phyloP scores from a whole-genome alignment of 768 basidiomycete genomes.

The Scleroderma citrinum region DNA sequence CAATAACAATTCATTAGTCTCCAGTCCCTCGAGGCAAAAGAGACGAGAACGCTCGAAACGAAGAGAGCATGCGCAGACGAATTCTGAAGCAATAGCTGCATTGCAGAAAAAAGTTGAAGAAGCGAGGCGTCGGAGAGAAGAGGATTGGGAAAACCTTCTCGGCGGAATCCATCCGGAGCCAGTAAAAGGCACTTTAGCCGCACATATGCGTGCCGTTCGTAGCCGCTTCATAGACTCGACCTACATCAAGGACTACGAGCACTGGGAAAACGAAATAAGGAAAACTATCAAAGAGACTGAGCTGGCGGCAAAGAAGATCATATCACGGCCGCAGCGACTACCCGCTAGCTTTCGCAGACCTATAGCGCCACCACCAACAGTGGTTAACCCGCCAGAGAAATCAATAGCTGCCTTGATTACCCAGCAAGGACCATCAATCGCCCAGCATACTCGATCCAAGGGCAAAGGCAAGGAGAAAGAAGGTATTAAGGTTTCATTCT shows the following conservation, averaged over 20 bases:
- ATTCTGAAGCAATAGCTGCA: constrained; percentile 42
- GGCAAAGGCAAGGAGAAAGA: constrained; percentile 28
- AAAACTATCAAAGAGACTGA: constrained; percentile 52
- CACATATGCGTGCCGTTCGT: constrained; percentile 51
- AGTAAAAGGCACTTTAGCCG: constrained; percentile 39
- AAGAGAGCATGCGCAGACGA: constrained; percentile 28
- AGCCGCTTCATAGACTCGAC: constrained; percentile 54
- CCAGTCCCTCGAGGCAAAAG: background rate
- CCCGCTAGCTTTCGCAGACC: background rate
- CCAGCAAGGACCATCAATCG: constrained; percentile 43
- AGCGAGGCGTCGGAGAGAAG: constrained; percentile 50
- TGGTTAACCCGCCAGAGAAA: constrained; percentile 43
- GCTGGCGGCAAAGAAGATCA: constrained; percentile 40
- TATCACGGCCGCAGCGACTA: constrained; percentile 29
- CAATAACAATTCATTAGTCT: constrained; percentile 5
- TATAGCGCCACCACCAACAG: constrained; percentile 33
- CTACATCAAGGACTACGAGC: constrained; percentile 40
- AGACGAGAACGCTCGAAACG: constrained; percentile 2
- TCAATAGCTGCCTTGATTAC: constrained; percentile 46
- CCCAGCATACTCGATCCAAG: constrained; percentile 28
- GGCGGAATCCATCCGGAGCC: constrained; percentile 47
- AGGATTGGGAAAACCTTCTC: constrained; percentile 61
- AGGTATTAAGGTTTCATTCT: constrained; percentile 19
- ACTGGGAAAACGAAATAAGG: constrained; percentile 61
- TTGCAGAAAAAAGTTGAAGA: constrained; percentile 63